Conservation (phyloP, 2,329 filamentous ascomycete species). For the Capronia americana region DNA sequence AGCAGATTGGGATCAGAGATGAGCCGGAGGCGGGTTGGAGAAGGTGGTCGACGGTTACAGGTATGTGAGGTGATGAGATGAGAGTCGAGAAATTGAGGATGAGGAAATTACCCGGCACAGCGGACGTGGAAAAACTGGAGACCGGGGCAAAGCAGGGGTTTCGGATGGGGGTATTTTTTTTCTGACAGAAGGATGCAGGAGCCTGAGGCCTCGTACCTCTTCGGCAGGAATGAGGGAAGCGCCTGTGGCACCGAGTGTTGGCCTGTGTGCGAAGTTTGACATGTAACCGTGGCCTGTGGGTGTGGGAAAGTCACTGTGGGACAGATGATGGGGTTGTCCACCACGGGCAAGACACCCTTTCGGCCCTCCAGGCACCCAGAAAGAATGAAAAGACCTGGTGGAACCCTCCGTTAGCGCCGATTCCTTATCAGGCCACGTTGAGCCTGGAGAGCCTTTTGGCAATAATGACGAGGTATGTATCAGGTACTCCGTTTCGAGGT, state of each 20-base stretch:
- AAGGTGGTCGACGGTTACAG: slow-evolving; percentile 10
- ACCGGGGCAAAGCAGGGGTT: slow-evolving; percentile 35
- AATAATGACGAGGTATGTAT: slow-evolving; percentile 13
- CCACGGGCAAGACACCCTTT: slow-evolving; percentile 7
- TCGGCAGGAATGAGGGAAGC: slow-evolving; percentile 14
- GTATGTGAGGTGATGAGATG: slow-evolving; percentile 13
- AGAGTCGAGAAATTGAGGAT: slow-evolving; percentile 15
- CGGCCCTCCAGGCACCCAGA: slow-evolving; percentile 2
- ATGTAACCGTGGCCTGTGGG: slow-evolving; percentile 17
- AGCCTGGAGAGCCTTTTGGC: slow-evolving; percentile 4
- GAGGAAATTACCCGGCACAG: slow-evolving; percentile 35
- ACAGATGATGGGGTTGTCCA: slow-evolving; percentile 16
- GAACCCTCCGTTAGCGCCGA: slow-evolving; percentile 15
- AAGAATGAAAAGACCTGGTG: slow-evolving; percentile 16
- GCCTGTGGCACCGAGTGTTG: slow-evolving; percentile 11
- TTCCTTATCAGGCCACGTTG: slow-evolving; percentile 24
- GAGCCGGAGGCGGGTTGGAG: slow-evolving; percentile 24
- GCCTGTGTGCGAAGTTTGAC: slow-evolving; percentile 8
- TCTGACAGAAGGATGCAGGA: slow-evolving; percentile 24
- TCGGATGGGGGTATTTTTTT: slow-evolving; percentile 21
- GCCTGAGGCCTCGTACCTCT: slow-evolving; percentile 8
- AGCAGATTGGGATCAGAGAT: slow-evolving; percentile 24
- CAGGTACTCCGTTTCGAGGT: slow-evolving; percentile 7
- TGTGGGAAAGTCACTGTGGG: slow-evolving; percentile 16
- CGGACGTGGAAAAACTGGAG: slow-evolving; percentile 35